These are phyloP conservation scores for Phytopythium boreale DNA, from an alignment of 352 stramenopile genomes.

Conservation along the genomic window DNA sequence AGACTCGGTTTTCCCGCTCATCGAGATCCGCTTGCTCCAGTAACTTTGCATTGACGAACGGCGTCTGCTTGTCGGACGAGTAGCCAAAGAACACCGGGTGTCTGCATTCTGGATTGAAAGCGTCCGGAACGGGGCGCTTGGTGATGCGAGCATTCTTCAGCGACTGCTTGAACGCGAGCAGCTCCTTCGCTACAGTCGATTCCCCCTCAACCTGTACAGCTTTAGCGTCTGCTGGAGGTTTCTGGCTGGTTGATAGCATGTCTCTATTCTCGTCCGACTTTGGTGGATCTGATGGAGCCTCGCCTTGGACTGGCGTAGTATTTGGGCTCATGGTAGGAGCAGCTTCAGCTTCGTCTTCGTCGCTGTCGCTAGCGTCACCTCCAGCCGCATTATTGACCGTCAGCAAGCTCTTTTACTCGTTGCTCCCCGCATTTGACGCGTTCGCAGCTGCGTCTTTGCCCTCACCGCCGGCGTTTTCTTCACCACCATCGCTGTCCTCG, in stretches of 20 bases:
- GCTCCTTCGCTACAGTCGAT: conserved; percentile 4
- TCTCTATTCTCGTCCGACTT: not conserved
- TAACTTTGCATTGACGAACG: conserved; percentile 35
- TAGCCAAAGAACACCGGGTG: conserved; percentile 80
- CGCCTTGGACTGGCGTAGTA: not conserved
- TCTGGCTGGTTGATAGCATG: not conserved
- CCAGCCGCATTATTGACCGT: not conserved
- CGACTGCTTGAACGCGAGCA: conserved; percentile 22
- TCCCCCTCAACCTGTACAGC: not conserved
- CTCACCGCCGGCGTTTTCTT: conserved; percentile 6
- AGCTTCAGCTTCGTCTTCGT: conserved; percentile 18
- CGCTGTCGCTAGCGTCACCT: conserved; percentile 15
- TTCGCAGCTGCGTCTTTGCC: not conserved
- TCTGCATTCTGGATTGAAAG: conserved; percentile 42
- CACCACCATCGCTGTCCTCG: conserved; percentile 8
- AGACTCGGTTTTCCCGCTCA: conserved; percentile 43
- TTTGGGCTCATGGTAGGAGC: not conserved
- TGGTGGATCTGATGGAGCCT: not conserved
- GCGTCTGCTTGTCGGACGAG: conserved; percentile 32
- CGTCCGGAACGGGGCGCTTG: conserved; percentile 34
- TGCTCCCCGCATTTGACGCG: not conserved
- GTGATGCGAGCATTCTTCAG: conserved; percentile 51
- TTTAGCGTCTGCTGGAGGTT: not conserved
- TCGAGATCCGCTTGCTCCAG: conserved; percentile 23
- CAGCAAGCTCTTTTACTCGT: no score